A percentile compares a stretch with the other conserved stretches of the same genome.
Evolutionary conservation across 495 filamentous ascomycete species (phyloP).

Genomic region (Beverwykella pulmonaria): DNA sequence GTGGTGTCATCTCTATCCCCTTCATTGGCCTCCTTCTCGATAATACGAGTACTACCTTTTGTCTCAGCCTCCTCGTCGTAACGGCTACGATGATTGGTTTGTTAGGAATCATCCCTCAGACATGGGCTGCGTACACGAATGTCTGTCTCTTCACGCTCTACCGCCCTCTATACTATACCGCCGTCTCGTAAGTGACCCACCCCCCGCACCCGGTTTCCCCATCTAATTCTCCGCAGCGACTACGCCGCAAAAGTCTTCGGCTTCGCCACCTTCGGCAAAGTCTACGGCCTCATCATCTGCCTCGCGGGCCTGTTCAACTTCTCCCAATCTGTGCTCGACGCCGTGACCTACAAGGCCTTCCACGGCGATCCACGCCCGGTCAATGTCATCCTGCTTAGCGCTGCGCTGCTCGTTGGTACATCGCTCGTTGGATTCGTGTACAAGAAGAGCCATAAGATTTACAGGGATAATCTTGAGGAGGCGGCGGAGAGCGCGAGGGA

Average conservation of each 20-base stretch:
- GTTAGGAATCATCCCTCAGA: conserved; percentile 72
- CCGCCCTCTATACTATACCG: conserved; percentile 75
- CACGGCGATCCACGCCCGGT: conserved; percentile 74
- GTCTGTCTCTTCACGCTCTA: conserved; percentile 79
- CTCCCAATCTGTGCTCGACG: conserved; percentile 79
- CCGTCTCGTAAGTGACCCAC: conserved; percentile 67
- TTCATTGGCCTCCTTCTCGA: conserved; percentile 88
- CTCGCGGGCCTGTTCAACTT: conserved; percentile 86
- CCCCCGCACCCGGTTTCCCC: too few relatives aligned
- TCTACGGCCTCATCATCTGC: conserved; percentile 94
- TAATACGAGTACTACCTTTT: conserved; percentile 69
- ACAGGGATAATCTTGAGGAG: conserved; percentile 43
- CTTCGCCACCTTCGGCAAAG: conserved; percentile 90
- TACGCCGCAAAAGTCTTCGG: conserved; percentile 96
- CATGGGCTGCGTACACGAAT: conserved; percentile 74
- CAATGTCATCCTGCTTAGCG: conserved; percentile 66
- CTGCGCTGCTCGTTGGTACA: conserved; percentile 56
- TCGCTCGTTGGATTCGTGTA: conserved; percentile 46
- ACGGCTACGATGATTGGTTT: conserved; percentile 77
- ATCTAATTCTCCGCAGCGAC: too few relatives aligned
- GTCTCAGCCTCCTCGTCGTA: conserved; percentile 72
- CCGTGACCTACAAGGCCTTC: conserved; percentile 73
- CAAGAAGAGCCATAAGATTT: conserved; percentile 40
- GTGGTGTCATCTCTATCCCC: conserved; percentile 80
- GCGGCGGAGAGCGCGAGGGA: conserved; percentile 47